phyloP scores from a whole-genome alignment of 2,329 filamentous ascomycete species.

The Setomelanomma holmii region DNA sequence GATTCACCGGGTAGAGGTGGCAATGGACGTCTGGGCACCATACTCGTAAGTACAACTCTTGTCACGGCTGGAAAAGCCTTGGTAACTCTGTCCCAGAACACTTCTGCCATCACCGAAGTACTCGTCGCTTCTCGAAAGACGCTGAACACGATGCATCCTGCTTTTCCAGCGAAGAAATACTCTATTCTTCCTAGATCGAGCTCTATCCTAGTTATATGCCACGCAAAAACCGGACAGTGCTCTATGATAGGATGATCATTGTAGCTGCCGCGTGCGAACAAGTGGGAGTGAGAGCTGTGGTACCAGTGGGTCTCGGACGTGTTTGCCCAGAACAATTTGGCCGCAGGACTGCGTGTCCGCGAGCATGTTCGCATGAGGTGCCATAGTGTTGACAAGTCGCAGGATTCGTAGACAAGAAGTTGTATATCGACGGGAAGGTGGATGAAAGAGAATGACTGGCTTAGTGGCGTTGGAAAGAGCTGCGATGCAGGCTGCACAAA shows the following conservation, averaged over 20 bases:
- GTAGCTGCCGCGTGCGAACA: not conserved
- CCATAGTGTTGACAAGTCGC: conserved; percentile 10
- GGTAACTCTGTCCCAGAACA: not conserved
- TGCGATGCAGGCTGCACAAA: not conserved
- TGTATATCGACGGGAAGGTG: conserved; percentile 32
- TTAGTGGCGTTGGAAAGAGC: not conserved
- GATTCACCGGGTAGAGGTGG: not conserved
- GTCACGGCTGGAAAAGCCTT: not conserved
- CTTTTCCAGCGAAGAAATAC: not conserved
- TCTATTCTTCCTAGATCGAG: not conserved
- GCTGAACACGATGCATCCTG: not conserved
- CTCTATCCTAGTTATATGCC: not conserved
- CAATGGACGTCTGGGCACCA: not conserved
- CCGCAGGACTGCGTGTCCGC: conserved; percentile 1
- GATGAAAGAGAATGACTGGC: conserved; percentile 19
- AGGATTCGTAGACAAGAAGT: conserved; percentile 27
- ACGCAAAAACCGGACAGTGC: not conserved
- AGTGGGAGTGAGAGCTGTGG: not conserved
- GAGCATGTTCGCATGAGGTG: conserved; percentile 10
- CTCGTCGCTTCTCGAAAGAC: not conserved
- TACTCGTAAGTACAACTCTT: not conserved
- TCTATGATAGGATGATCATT: not conserved
- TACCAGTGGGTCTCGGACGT: not conserved
- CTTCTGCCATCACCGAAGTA: not conserved
- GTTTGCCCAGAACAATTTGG: conserved; percentile 11